phyloP scores from a whole-genome alignment of 257 asterid genomes.

The Lithospermum erythrorhizon region DNA sequence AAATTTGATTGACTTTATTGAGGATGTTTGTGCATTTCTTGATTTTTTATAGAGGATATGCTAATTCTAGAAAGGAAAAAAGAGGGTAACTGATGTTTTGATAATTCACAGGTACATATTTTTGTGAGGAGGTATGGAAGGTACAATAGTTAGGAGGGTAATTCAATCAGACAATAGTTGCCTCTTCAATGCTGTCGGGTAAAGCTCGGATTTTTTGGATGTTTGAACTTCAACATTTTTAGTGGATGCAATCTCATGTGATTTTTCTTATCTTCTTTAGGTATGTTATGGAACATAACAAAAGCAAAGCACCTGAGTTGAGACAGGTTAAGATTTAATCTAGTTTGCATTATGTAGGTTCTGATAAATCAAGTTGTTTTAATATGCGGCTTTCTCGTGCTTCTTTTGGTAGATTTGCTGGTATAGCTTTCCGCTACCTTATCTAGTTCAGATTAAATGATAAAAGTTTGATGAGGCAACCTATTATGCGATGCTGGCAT shows the following conservation, averaged over 20 bases:
- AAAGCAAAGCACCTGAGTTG: conserved; percentile 67
- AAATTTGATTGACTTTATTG: no score
- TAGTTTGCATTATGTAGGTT: no score
- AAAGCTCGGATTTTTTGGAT: conserved; percentile 10
- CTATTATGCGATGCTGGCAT: no score
- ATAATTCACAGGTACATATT: conserved; percentile 18
- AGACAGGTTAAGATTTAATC: conserved; percentile 53
- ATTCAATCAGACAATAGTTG: conserved; percentile 96
- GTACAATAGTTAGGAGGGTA: conserved; percentile 66
- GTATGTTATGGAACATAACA: conserved; percentile 88
- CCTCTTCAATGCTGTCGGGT: conserved; percentile 98
- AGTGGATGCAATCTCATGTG: no score
- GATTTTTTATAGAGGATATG: not conserved
- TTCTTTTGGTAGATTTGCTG: no score
- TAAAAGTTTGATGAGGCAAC: no score
- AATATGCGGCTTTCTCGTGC: no score
- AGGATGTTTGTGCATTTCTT: no score
- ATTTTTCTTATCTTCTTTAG: conserved; percentile 25
- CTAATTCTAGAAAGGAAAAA: not conserved
- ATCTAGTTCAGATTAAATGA: no score
- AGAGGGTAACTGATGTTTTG: conserved; percentile 11
- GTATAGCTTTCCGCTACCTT: no score
- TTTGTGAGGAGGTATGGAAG: conserved; percentile 39
- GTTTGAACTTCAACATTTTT: not conserved
- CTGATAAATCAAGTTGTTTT: no score